phyloP scores from a whole-genome alignment of 106 monocot genomes.

The Gastrodia elata region DNA sequence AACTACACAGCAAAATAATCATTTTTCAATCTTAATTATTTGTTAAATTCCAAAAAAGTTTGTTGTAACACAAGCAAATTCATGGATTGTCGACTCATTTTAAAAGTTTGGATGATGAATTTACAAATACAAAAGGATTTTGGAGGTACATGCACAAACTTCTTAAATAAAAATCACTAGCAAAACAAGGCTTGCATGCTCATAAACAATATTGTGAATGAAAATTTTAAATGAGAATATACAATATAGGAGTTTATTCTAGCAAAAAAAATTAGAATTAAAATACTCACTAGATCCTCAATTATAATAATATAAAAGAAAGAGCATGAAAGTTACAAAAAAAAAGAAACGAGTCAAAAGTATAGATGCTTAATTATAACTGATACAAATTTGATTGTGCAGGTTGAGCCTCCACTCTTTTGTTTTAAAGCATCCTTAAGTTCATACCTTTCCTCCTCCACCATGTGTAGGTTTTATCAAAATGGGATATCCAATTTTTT shows the following conservation, averaged over 20 bases:
- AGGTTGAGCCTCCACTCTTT: not conserved
- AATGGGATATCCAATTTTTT: constrained; percentile 90
- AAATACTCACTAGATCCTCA: not conserved
- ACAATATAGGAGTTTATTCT: not conserved
- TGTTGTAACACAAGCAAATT: not conserved
- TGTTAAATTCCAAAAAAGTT: not conserved
- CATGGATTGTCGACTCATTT: no score
- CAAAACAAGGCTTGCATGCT: not conserved
- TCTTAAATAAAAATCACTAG: not conserved
- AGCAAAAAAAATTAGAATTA: not conserved
- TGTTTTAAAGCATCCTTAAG: not conserved
- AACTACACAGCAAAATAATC: not conserved
- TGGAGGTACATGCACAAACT: not conserved
- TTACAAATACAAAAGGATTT: not conserved
- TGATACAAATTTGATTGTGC: not conserved
- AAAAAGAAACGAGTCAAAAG: no score
- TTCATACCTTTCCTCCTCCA: constrained; percentile 87
- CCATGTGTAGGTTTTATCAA: constrained; percentile 99
- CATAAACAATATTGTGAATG: not conserved
- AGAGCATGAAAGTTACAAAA: no score
- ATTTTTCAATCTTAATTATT: not conserved
- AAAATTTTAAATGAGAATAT: not conserved
- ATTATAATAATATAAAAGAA: not conserved
- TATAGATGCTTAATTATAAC: no score
- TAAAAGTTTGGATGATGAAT: not conserved